These are phyloP conservation scores for Ceratonia siliqua DNA, from an alignment of 306 rosid species.

Conservation along the genomic window DNA sequence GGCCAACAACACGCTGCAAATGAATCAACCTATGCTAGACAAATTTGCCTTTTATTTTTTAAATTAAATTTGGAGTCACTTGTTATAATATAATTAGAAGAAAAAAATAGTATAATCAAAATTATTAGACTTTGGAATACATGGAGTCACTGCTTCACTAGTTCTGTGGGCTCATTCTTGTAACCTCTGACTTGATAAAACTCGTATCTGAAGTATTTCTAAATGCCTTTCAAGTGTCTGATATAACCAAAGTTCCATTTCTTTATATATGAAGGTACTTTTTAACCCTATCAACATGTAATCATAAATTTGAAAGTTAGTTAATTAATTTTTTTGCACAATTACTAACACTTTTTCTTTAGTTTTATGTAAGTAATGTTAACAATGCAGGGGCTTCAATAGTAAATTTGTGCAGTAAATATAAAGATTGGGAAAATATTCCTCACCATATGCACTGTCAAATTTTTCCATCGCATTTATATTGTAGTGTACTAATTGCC, in stretches of 20 bases:
- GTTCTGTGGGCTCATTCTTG: no score
- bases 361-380: not conserved
- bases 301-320: not conserved
- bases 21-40: no score
- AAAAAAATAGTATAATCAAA: no score
- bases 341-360: not conserved
- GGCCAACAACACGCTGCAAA: not conserved
- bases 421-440: not conserved
- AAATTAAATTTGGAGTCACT: no score
- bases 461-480: constrained; percentile 27
- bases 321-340: not conserved
- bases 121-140: no score
- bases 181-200: not conserved
- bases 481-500: not conserved
- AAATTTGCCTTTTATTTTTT: no score
- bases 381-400: not conserved
- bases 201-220: not conserved
- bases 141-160: no score
- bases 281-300: not conserved
- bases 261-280: not conserved
- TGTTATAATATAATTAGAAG: no score
- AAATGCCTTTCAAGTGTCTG: not conserved
- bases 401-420: constrained; percentile 4
- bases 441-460: constrained; percentile 2
- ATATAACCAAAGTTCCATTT: not conserved